Base-by-base conservation (phyloP, 345 rosid genomes). In the Hypericum perforatum region DNA sequence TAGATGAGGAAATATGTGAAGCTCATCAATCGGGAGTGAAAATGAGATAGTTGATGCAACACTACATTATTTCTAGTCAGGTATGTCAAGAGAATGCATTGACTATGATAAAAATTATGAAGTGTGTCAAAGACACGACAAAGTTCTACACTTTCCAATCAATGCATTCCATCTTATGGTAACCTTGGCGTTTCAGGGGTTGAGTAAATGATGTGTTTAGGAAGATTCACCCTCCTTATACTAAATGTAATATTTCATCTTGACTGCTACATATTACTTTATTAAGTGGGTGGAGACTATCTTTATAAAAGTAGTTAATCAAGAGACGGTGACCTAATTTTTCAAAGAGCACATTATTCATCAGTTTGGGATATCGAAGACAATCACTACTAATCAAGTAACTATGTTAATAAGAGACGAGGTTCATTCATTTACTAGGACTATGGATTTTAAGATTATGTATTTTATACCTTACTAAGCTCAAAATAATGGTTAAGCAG, bases 281-380 rank as follows among this genome's bases (percentile, higher is more conserved):
- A 59, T 54, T 0, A 59, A 39, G 39, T 39, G 53, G 53, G 36
- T 45, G 0, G 43, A 58, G 6, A 53, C 44, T 0, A 16, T 45
- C 7, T 45, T 38, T 7, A 13, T 58, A 9, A 58, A 47, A 9
- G 1, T 6, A 0, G 45, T 58, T 0, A 39, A n/a, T n/a, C 13
- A 58, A 38, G 8, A 39, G 9, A 37, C 3, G 7, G 37, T 58
- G 3, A 58, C 47, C 39, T 2, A 29, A 10, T n/a, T 43, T 10
- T 43, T 57, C 11, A 36, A 43, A 14, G 52, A 57, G 0, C 6
- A 57, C 13, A 58, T 58, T 13, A 46, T 58, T 14, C 53, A 46
- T 37, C 0, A 37, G 42, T 47, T 48, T 15, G 53, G 44, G 6
- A 5, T 57, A 0, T 53, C 52, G 5, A 12, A 46, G 1, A 36